Conservation (phyloP, 768 basidiomycete genomes). For the Tephrocybe sp. region DNA sequence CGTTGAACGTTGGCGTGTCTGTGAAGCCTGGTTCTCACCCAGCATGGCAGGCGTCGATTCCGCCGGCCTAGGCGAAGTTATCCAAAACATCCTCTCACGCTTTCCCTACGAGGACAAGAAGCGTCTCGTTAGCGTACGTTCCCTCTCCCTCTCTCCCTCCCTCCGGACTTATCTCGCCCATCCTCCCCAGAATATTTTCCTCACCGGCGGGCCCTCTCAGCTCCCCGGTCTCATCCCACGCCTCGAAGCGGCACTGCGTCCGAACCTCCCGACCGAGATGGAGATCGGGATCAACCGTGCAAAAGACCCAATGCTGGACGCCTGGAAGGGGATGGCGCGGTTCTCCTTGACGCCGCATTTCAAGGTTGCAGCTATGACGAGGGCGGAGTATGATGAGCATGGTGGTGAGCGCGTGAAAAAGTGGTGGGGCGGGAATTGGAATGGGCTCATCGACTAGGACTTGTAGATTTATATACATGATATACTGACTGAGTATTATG, state of each 20-base stretch:
- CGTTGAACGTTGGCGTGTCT: conserved; percentile 86
- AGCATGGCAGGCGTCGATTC: conserved; percentile 94
- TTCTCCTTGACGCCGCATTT: conserved; percentile 64
- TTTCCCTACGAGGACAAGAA: conserved; percentile 69
- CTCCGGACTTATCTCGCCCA: neutral
- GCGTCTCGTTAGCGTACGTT: conserved; percentile 69
- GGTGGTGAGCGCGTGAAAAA: conserved; percentile 84
- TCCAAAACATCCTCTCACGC: conserved; percentile 77
- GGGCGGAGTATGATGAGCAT: conserved; percentile 85
- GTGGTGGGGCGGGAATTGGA: conserved; percentile 96
- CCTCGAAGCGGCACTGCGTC: conserved; percentile 73
- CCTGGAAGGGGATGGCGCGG: conserved; percentile 92
- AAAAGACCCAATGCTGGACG: conserved; percentile 66
- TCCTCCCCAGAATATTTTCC: conserved; percentile 72
- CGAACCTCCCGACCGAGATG: conserved; percentile 84
- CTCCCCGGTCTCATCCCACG: conserved; percentile 69
- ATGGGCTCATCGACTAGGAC: no score
- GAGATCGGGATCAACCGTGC: conserved; percentile 65
- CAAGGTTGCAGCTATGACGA: conserved; percentile 56
- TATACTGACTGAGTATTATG: no score
- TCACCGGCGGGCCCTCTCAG: conserved; percentile 82
- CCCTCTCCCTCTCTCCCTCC: conserved; percentile 10
- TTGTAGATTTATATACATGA: no score
- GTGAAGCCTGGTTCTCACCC: conserved; percentile 92
- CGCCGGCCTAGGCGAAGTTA: conserved; percentile 90